Evolutionary conservation across 108 stramenopile species (phyloP).

Genomic region (Cyclotella sp.): DNA sequence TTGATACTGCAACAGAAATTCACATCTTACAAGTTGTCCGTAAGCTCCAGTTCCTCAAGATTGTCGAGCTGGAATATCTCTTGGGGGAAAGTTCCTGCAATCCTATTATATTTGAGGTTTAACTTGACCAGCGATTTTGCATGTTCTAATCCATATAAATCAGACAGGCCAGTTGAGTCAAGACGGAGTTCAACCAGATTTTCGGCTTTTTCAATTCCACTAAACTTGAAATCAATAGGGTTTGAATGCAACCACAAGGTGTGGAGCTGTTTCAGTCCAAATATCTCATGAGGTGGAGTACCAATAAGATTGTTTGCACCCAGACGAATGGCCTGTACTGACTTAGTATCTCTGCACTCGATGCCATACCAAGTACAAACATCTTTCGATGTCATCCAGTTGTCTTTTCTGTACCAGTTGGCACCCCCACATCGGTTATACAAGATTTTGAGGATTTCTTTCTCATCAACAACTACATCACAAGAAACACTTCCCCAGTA

Average conservation of each 20-base stretch:
- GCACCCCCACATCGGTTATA: conserved; percentile 68
- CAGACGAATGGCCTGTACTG: conserved; percentile 70
- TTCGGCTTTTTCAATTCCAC: conserved; percentile 74
- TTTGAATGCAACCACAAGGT: conserved; percentile 86
- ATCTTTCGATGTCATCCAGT: conserved; percentile 70
- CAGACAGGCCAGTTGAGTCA: conserved; percentile 76
- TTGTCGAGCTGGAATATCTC: conserved; percentile 57
- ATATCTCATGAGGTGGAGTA: conserved; percentile 79
- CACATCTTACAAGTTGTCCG: conserved; percentile 52
- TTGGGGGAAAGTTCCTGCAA: conserved; percentile 64
- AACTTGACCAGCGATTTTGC: conserved; percentile 66
- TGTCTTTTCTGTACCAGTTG: conserved; percentile 58
- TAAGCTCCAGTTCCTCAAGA: conserved; percentile 61
- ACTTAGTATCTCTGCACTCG: conserved; percentile 61
- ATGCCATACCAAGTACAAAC: conserved; percentile 85
- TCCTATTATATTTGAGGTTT: conserved; percentile 82
- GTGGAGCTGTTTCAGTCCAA: conserved; percentile 66
- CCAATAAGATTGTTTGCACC: conserved; percentile 81
- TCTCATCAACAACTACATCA: conserved; percentile 54
- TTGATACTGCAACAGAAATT: not conserved
- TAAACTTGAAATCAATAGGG: conserved; percentile 75
- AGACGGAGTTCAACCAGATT: conserved; percentile 72
- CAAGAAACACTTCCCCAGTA: conserved; percentile 72
- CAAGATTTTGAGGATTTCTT: conserved; percentile 64
- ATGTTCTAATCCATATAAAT: conserved; percentile 67